Conservation (phyloP, 495 filamentous ascomycete genomes). For the Annulohypoxylon stygium region DNA sequence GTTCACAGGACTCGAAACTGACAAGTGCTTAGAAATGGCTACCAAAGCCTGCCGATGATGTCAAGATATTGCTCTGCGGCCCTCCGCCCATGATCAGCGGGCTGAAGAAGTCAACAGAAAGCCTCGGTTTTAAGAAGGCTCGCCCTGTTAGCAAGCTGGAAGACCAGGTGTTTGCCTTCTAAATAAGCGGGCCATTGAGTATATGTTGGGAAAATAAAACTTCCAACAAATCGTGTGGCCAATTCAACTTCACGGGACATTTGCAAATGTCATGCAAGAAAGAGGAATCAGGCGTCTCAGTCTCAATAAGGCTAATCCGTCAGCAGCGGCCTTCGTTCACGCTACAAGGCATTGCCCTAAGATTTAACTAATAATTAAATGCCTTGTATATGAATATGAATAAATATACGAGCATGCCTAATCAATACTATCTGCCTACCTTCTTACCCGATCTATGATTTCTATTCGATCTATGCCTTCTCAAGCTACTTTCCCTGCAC, state of each 20-base stretch:
- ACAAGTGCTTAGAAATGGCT: slow-evolving; percentile 69
- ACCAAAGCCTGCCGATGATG: slow-evolving; percentile 83
- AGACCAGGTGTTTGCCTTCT: slow-evolving; percentile 99
- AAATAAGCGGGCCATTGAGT: slow-evolving; percentile 46
- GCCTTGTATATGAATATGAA: slow-evolving; percentile 10
- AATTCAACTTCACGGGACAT: background rate
- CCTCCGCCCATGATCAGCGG: slow-evolving; percentile 97
- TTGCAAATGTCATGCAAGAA: background rate
- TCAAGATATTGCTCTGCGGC: slow-evolving; percentile 97
- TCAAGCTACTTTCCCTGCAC: background rate
- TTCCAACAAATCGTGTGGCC: background rate
- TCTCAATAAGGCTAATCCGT: background rate
- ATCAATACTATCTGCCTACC: slow-evolving; percentile 11
- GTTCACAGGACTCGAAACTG: slow-evolving; percentile 15
- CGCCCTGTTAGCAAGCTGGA: slow-evolving; percentile 94
- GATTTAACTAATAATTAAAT: slow-evolving; percentile 7
- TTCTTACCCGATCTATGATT: background rate
- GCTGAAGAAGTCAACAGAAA: slow-evolving; percentile 95
- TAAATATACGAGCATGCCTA: slow-evolving; percentile 17
- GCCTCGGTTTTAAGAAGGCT: slow-evolving; percentile 90
- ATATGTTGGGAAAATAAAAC: background rate
- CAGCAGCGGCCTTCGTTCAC: slow-evolving; percentile 6
- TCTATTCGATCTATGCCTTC: background rate
- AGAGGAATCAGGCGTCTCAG: background rate
- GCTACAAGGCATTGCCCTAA: slow-evolving; percentile 6